Base-by-base conservation (phyloP, 176 grass and related monocot genomes). In the Carex myosuroides region DNA sequence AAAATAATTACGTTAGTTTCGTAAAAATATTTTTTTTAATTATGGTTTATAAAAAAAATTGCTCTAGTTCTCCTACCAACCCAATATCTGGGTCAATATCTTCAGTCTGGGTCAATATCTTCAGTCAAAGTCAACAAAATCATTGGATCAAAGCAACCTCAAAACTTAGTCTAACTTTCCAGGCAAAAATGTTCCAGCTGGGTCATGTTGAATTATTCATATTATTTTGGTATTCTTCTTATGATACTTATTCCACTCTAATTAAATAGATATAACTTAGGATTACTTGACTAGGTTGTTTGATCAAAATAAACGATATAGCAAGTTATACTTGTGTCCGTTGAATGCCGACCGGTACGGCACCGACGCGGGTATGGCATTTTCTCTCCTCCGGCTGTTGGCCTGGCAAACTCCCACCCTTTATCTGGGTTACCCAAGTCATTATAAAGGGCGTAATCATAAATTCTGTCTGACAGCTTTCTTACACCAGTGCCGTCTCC, bases 391-490 rank as follows among this genome's bases (percentile, higher is more conserved):
- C 91, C 96, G n/a, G 95, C 86, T 46, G 62, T 89, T 5, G 96
- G 96, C 82, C 96, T 90, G 64, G 56, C 83, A 48, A 89, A 90
- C 61, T 95, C 96, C 33, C 82, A 84, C 5, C 89, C 89, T 79
- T 85, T 79, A 22, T 99, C 96, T 59, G 92, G 93, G 85, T 95
- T 99, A 14, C 96, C 96, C 88, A 99, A 82, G 91, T 99, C 96
- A 90, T 99, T 92, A 61, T 99, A 99, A 35, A 32, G 87, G 2
- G 92, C 91, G 41, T 95, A 99, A 81, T 99, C 96, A 81, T 94
- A 99, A 52, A 92, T 87, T 57, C 93, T 87, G 82, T 99, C 96
- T 63, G 93, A 93, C 64, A 90, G 24, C 81, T 92, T 95, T 29
- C 96, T 78, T 62, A 89, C 83, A 37, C 96, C 96, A 73, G 85